Base-by-base conservation (phyloP, 306 rosid genomes). In the Quercus mongolica region DNA sequence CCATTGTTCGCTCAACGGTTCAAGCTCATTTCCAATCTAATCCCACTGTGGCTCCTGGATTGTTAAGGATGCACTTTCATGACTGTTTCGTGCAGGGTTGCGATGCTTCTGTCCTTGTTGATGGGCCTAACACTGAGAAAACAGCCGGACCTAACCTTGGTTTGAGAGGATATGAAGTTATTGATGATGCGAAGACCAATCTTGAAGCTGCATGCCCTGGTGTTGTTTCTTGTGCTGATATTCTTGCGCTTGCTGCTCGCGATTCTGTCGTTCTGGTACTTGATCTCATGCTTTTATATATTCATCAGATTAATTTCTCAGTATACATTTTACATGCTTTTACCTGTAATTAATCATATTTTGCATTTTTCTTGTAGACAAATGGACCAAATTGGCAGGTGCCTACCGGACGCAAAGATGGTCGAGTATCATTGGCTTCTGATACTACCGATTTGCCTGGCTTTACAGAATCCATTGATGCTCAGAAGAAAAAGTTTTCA, bases 121-220 rank as follows among this genome's bases (percentile, higher is more conserved):
- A 81, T 2, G 91, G 87, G 25, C 0, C 82, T 0, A 56, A 1
- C 20, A 79, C 87, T 0, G 85, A 81, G 80, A 75, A 2, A 72
- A 82, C 85, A 0, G 82, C 87, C 0, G 3, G 7, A 2, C 57
- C 88, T 14, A 88, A 82, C 31, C 82, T 69, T 13, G 49, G 51
- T 0, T 28, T 88, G 8, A 82, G 81, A 78, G 92, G 92, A 5
- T 86, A 1, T 1, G 90, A 88, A 67, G 90, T 84, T 33, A 68
- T 86, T 10, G 88, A 88, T 4, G 90, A 88, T 52, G 92, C 88
- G 0, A 86, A 88, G 80, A 46, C 79, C 3, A 68, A 84, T 17
- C 87, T 88, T 0, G 90, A 88, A 71, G 79, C 88, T 35, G 88
- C 87, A 0, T 88, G 92, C 49, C 92, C 92, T 0, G 88, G 90